These are phyloP conservation scores for Oryza nivara DNA, from an alignment of 176 grass and related monocot species.

Conservation along the genomic window DNA sequence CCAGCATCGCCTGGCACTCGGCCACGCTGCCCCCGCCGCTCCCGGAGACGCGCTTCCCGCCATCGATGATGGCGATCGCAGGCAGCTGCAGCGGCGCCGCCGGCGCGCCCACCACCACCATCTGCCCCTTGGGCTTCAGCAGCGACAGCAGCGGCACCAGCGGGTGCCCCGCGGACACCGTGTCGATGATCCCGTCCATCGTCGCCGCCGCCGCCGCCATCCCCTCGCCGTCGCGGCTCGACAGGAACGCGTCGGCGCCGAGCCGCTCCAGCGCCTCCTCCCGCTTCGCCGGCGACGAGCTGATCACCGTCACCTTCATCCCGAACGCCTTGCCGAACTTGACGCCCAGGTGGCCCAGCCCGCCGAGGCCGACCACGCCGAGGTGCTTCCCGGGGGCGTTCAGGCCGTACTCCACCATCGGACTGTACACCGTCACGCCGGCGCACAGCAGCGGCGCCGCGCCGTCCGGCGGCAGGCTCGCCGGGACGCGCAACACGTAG, in stretches of 20 bases:
- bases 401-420: slow-evolving; percentile 45
- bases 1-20: slow-evolving; percentile 48
- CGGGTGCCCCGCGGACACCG: slow-evolving; percentile 52
- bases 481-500: slow-evolving; percentile 44
- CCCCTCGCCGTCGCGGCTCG: slow-evolving; percentile 39
- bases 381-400: slow-evolving; percentile 48
- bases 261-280: slow-evolving; percentile 50
- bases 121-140: slow-evolving; percentile 44
- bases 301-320: slow-evolving; percentile 61
- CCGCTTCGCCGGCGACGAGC: slow-evolving; percentile 45
- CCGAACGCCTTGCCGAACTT: slow-evolving; percentile 68
- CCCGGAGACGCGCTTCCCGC: slow-evolving; percentile 46
- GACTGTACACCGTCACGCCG: slow-evolving; percentile 52
- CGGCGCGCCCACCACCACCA: slow-evolving; percentile 48
- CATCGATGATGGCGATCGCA: slow-evolving; percentile 17
- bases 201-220: slow-evolving; percentile 46
- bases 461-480: slow-evolving; percentile 33
- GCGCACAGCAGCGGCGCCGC: slow-evolving; percentile 44
- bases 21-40: slow-evolving; percentile 39
- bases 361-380: slow-evolving; percentile 54
- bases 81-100: slow-evolving; percentile 39
- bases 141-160: slow-evolving; percentile 43
- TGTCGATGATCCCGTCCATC: slow-evolving; percentile 68
- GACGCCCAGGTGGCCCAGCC: slow-evolving; percentile 57
- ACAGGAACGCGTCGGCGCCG: slow-evolving; percentile 56